Base-by-base conservation (phyloP, 2,329 filamentous ascomycete species). In the Chaetomiaceae sp. region DNA sequence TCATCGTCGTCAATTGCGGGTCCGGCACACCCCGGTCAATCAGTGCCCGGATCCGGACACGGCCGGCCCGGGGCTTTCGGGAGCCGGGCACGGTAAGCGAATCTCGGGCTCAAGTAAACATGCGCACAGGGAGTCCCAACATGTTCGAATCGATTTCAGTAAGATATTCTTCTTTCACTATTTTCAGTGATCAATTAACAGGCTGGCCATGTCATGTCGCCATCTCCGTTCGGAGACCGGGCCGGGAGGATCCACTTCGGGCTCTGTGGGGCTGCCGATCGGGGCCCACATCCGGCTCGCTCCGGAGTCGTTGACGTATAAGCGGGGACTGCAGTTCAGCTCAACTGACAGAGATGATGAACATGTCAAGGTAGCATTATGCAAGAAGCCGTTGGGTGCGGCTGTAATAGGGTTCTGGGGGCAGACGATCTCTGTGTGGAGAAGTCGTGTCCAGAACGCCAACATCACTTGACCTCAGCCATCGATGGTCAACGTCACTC, bases 1-100 rank as follows among this genome's bases (percentile, higher is more conserved):
- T 53, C 51, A 53, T 53, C 17, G 38, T 5, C 37, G 31, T 45
- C 51, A 53, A 48, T 53, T 45, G 33, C 38, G 29, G 14, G n/a
- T 11, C 37, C 12, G 29, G 4, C 7, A 12, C 37, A 20, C 12
- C 20, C 51, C 33, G 17, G 5, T 9, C 9, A n/a, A n/a, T n/a
- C n/a, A n/a, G 4, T 7, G 20, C 8, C 20, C 6, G 15, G 22
- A 45, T 27, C 25, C 20, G 8, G n/a, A n/a, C 17, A n/a, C n/a
- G n/a, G 19, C 33, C n/a, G 15, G 15, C 7, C 49, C 49, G 34
- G 17, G n/a, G n/a, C 23, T 9, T 39, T 14, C 20, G 29, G 15
- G n/a, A 31, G 33, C n/a, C 17, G n/a, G 23, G 22, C 2, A 11
- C 4, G 7, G 5, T 14, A 4, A 29, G 27, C 9, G 17, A 25